A percentile compares a stretch with the other conserved stretches of the same genome.
Evolutionary conservation across 1,139 yeast species (phyloP).

Genomic region (Yamadazyma jaroonii): DNA sequence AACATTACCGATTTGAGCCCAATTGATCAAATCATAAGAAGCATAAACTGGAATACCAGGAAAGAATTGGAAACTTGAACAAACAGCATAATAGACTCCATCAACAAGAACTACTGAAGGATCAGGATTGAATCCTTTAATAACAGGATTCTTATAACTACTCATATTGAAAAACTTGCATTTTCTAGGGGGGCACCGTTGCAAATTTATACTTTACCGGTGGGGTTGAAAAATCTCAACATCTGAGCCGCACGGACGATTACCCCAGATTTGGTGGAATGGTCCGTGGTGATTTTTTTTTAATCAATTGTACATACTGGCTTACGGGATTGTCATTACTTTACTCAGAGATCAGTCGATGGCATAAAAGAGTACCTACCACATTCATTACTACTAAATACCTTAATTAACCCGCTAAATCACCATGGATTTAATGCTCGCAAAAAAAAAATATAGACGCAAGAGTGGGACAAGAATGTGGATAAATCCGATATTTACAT

Average conservation of each 20-base stretch:
- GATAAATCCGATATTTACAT: conserved; percentile 1
- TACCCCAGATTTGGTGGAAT: not conserved
- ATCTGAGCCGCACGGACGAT: not conserved
- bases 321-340: too few relatives aligned
- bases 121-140: conserved; percentile 11
- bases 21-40: conserved; percentile 9
- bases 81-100: conserved; percentile 10
- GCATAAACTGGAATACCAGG: conserved; percentile 11
- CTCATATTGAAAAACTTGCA: conserved; percentile 3
- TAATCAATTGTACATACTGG: too few relatives aligned
- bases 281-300: too few relatives aligned
- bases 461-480: not conserved
- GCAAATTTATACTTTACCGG: not conserved
- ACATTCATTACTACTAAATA: not conserved
- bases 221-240: not conserved
- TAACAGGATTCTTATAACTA: conserved; percentile 7
- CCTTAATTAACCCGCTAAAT: too few relatives aligned
- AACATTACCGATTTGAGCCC: conserved; percentile 12
- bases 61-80: conserved; percentile 9
- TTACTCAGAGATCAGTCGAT: too few relatives aligned
- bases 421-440: too few relatives aligned
- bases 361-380: too few relatives aligned
- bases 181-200: not conserved
- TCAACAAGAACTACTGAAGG: conserved; percentile 10
- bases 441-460: not conserved